Percentiles rank a stretch among this genome's conserved stretches.
Conservation (phyloP, 2,329 filamentous ascomycete species). For the Xylariaceae sp. region DNA sequence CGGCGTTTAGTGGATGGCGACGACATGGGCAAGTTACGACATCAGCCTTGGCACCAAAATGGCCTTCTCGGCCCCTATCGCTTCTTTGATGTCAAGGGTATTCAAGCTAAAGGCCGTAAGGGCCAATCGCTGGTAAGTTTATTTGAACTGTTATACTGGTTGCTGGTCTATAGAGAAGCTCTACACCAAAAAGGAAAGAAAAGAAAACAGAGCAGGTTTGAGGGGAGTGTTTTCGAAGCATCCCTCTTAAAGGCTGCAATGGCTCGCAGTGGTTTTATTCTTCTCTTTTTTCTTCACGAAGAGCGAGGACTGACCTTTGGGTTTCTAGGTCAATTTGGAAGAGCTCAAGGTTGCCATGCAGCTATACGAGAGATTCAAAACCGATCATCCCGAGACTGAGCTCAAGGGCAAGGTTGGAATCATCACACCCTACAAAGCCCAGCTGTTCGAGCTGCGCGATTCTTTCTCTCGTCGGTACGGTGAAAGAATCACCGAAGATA, state of each 20-base stretch:
- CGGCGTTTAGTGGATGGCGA: slow-evolving; percentile 78
- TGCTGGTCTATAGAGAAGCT: too few species aligned
- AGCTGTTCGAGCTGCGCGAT: slow-evolving; percentile 73
- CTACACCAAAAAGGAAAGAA: too few species aligned
- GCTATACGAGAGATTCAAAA: slow-evolving; percentile 74
- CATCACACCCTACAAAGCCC: slow-evolving; percentile 96
- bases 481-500: slow-evolving; percentile 65
- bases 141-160: too few species aligned
- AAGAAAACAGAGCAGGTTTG: too few species aligned
- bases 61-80: slow-evolving; percentile 83
- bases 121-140: slow-evolving; percentile 84
- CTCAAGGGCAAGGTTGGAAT: slow-evolving; percentile 86
- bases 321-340: slow-evolving; percentile 72
- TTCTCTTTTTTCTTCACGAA: too few species aligned
- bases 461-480: slow-evolving; percentile 73
- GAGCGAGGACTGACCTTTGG: background rate
- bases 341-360: slow-evolving; percentile 84
- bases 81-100: slow-evolving; percentile 93
- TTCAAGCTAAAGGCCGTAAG: slow-evolving; percentile 73
- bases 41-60: slow-evolving; percentile 80
- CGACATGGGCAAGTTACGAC: slow-evolving; percentile 72
- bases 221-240: too few species aligned
- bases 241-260: too few species aligned
- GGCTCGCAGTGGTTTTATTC: too few species aligned
- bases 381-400: slow-evolving; percentile 65